Base-by-base conservation (phyloP, 2,329 filamentous ascomycete genomes). In the Keithomyces neogunnii region DNA sequence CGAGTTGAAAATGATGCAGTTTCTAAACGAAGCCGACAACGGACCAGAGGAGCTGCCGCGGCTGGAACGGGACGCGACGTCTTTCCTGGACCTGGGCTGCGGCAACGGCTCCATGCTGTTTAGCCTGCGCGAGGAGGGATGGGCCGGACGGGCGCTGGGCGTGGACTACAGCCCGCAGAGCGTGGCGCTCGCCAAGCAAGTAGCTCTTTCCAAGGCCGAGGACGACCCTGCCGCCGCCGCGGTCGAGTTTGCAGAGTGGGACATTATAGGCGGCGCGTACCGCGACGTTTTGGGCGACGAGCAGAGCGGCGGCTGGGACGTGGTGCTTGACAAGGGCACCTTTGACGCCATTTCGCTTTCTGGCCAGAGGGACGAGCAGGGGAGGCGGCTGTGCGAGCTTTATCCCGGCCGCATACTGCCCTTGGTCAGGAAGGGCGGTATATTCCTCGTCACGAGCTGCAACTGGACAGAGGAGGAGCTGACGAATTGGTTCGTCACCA, bases 401-500 rank as follows among this genome's bases (percentile, higher is more conserved):
- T 99, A 99, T 70, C 78, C 81, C 46, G 75, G 77, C 45, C 80
- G 82, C 49, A 84, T 92, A 33, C 72, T 84, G 55, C 70, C 69
- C 31, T 74, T 97, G 56, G 77, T 97, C 48, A 82, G 81, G 59
- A 71, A 69, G 1, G 85, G 84, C 1, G 89, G 89, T 0, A 74
- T 89, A 29, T 80, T 97, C 60, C 69, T 96, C 53, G 81, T 99
- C 50, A 97, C 93, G 50, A 96, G 90, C 68, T 99, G 93, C 67
- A 99, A 99, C 70, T 99, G 93, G 93, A 97, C 92, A 1, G 90
- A 93, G 72, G 80, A 83, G 40, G 93, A 99, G 73, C 70, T 99
- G 61, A 74, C 78, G 54, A 71, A 70, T 13, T 97, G 92, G 90
- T 93, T 97, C 64, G 82, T 78, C 4, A 13, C 11, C 9, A 35